phyloP scores from a whole-genome alignment of 1,284 basidiomycete genomes.

The Leccinum angustisporum region DNA sequence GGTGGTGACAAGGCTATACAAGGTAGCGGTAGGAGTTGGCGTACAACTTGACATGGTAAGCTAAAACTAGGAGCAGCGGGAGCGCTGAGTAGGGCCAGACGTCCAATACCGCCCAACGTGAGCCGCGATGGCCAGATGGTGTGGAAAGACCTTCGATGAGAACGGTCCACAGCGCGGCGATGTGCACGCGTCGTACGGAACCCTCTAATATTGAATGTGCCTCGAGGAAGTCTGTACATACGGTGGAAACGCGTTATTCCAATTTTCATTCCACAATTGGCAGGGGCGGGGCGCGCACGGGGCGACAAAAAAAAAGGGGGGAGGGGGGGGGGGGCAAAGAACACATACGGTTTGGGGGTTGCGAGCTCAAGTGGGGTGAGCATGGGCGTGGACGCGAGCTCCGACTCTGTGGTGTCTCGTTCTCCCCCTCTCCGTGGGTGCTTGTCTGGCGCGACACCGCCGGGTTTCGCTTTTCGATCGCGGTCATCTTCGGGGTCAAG shows the following conservation, averaged over 20 bases:
- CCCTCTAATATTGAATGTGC: slow-evolving; percentile 46
- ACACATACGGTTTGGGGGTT: too few species aligned
- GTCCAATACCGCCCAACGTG: slow-evolving; percentile 64
- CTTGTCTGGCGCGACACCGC: slow-evolving; percentile 1
- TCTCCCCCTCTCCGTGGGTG: neutral
- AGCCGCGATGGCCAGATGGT: slow-evolving; percentile 89
- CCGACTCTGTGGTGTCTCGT: slow-evolving; percentile 1
- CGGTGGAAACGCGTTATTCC: slow-evolving; percentile 1
- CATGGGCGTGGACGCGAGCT: neutral
- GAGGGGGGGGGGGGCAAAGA: neutral
- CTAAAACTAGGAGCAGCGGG: neutral
- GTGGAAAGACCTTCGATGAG: slow-evolving; percentile 78
- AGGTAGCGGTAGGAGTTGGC: slow-evolving; percentile 38
- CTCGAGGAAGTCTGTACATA: slow-evolving; percentile 66
- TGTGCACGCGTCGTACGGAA: slow-evolving; percentile 48
- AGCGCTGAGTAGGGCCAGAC: slow-evolving; percentile 83
- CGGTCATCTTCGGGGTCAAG: neutral
- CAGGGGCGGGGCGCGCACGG: slow-evolving; percentile 1
- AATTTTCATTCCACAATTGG: neutral
- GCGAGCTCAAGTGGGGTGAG: neutral
- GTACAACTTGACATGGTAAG: slow-evolving; percentile 32
- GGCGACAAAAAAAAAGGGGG: neutral
- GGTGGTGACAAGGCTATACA: slow-evolving; percentile 37
- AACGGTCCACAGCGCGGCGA: slow-evolving; percentile 77
- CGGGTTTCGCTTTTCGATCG: neutral